Conservation (phyloP, 2,329 filamentous ascomycete species). For the Alternaria triticina region DNA sequence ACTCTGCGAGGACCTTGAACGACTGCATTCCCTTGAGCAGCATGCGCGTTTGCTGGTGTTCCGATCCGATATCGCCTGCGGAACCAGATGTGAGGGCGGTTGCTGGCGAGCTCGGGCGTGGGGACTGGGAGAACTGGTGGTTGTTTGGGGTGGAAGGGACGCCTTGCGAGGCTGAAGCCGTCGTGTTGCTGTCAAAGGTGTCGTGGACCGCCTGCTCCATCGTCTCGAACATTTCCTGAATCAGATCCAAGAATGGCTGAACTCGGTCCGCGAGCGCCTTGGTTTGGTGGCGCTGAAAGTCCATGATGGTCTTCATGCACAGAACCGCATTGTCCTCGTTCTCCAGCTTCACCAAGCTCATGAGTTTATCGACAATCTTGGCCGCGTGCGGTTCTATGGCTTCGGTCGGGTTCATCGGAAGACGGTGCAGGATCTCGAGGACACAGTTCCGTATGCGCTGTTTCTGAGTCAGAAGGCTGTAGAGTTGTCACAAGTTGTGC, state of each 20-base stretch:
- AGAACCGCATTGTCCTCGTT: slow-evolving; percentile 99
- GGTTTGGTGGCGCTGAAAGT: slow-evolving; percentile 90
- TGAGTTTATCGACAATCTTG: slow-evolving; percentile 87
- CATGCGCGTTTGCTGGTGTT: slow-evolving; percentile 81
- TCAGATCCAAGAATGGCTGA: slow-evolving; percentile 87
- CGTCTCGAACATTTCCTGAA: slow-evolving; percentile 93
- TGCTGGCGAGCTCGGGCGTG: slow-evolving; percentile 87
- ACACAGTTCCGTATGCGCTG: slow-evolving; percentile 88
- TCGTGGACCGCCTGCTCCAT: slow-evolving; percentile 96
- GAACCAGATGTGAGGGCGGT: slow-evolving; percentile 77
- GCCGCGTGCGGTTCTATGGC: slow-evolving; percentile 86
- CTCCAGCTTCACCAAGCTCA: slow-evolving; percentile 85
- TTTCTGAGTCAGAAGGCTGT: slow-evolving; percentile 43
- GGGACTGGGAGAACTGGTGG: slow-evolving; percentile 78
- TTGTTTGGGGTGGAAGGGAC: slow-evolving; percentile 70
- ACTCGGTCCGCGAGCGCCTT: slow-evolving; percentile 83
- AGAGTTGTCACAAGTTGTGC: slow-evolving; percentile 9
- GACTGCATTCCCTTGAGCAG: slow-evolving; percentile 95
- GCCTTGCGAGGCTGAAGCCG: slow-evolving; percentile 56
- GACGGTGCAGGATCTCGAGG: slow-evolving; percentile 90
- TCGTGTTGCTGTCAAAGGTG: slow-evolving; percentile 81
- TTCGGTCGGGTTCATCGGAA: slow-evolving; percentile 77
- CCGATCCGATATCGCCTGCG: slow-evolving; percentile 75
- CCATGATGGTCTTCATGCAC: slow-evolving; percentile 97
- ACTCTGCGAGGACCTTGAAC: slow-evolving; percentile 97